Base-by-base conservation (phyloP, 2,329 filamentous ascomycete species). In the Penicillium janthinellum region DNA sequence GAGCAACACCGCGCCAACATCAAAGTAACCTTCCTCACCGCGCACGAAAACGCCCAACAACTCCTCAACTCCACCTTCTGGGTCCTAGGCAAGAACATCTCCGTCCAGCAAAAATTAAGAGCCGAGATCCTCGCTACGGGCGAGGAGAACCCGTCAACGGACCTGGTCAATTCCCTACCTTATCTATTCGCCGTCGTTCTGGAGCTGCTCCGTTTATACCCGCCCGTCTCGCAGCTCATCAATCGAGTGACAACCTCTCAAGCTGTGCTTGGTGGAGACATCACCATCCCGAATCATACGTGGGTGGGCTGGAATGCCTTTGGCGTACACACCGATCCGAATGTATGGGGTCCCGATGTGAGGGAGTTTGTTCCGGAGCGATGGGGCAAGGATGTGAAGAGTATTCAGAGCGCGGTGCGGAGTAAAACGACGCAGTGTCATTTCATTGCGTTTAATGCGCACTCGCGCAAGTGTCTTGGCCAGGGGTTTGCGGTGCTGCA, bases 141-240 rank as follows among this genome's bases (percentile, higher is more conserved):
- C 1, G 56, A 56, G 12, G 54, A 54, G 0, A 49, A 58, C 17
- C 55, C 70, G 64, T 55, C 63, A 17, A 38, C 68, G 69, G 48
- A 74, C 65, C 31, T 58, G 5, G 28, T 77, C 25, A 71, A 76
- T 44, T 69, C 73, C 37, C 70, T 82, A 31, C 79, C 81, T 0
- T 74, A 75, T 35, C 70, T 83, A 5, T 80, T 76, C 1, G 70
- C 81, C 0, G 73, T 80, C 25, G 70, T 83, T 20, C 78, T 80
- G 61, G 81, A 84, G 54, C 70, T 73, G 22, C 73, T 83, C 12
- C 79, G 82, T 1, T 72, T 84, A 48, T 81, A 79, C 57, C 82
- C 82, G 0, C 81, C 82, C 7, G 78, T 84, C 53, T 77, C 74
- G 0, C 81, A 83, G 59, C 72, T 84, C 44, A 78, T 83, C 63